Conservation (phyloP, 2,329 filamentous ascomycete genomes). For the Blumeria graminis region DNA sequence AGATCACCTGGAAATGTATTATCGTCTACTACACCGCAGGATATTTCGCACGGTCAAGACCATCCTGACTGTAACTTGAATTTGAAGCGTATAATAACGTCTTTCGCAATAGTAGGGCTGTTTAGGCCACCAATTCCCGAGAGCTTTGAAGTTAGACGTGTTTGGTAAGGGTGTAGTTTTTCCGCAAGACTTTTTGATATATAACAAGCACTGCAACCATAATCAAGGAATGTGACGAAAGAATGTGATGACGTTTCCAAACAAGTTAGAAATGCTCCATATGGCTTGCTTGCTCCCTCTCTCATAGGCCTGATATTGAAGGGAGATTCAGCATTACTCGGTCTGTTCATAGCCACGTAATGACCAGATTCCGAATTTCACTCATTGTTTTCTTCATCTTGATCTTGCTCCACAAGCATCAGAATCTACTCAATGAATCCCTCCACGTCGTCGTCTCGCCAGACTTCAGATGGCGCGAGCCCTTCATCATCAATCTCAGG, state of each 20-base stretch:
- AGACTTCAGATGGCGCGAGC: neutral
- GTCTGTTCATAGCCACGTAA: neutral
- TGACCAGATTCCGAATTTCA: neutral
- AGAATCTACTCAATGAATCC: neutral
- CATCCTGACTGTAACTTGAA: neutral
- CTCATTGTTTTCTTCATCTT: neutral
- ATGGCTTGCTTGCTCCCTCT: neutral
- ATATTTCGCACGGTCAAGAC: neutral
- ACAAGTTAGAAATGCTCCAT: neutral
- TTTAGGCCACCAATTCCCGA: neutral
- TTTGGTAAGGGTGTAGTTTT: neutral
- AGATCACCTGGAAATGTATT: neutral
- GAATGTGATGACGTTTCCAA: neutral
- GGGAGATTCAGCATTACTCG: neutral
- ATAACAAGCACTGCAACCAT: neutral
- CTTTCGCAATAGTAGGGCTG: neutral
- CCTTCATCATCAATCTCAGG: neutral
- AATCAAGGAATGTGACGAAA: neutral
- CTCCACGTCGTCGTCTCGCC: neutral
- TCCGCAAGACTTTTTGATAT: conserved; percentile 2
- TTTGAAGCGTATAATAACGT: neutral
- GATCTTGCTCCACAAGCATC: neutral
- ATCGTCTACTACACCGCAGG: neutral
- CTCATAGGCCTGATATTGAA: neutral
- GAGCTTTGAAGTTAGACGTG: neutral